These are phyloP conservation scores for Aphanocladium album DNA, from an alignment of 2,329 filamentous ascomycete species.

Conservation along the genomic window DNA sequence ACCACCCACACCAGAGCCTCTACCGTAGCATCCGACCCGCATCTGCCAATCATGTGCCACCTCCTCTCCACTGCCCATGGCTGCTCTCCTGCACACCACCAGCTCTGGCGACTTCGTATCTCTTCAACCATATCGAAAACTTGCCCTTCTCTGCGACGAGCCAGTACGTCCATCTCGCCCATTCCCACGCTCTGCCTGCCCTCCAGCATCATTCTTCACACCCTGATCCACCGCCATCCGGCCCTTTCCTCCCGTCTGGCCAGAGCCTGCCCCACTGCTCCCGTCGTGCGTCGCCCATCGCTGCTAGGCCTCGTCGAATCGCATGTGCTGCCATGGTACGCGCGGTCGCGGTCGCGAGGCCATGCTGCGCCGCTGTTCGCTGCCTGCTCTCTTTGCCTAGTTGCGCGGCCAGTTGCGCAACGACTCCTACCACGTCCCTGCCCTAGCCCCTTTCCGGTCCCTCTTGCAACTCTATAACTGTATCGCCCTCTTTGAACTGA, in stretches of 20 bases:
- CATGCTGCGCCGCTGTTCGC: not conserved
- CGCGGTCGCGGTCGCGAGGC: constrained; percentile 1
- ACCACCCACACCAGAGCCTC: not conserved
- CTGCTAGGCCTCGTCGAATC: not conserved
- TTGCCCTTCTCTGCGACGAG: not conserved
- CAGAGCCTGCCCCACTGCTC: constrained; percentile 6
- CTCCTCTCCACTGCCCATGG: constrained; percentile 6
- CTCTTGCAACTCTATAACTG: not conserved
- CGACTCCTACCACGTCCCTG: not conserved
- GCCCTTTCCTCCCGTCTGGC: constrained; percentile 5
- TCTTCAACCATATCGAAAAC: constrained; percentile 5
- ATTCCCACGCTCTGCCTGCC: not conserved
- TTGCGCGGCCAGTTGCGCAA: constrained; percentile 10
- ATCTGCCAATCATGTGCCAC: constrained; percentile 15
- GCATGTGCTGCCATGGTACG: constrained; percentile 4
- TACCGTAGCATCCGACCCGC: constrained; percentile 11
- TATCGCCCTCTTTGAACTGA: not conserved
- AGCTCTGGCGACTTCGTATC: not conserved
- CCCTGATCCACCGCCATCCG: not conserved
- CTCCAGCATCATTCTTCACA: constrained; percentile 5
- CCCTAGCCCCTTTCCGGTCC: not conserved
- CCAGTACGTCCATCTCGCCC: not conserved
- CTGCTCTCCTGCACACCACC: constrained; percentile 8
- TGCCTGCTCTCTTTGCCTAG: not conserved
- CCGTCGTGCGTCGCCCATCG: not conserved